Percentiles rank a stretch among this genome's conserved stretches.
phyloP scores from a whole-genome alignment of 164 flowering plant species.

The Nymphaea thermarum region DNA sequence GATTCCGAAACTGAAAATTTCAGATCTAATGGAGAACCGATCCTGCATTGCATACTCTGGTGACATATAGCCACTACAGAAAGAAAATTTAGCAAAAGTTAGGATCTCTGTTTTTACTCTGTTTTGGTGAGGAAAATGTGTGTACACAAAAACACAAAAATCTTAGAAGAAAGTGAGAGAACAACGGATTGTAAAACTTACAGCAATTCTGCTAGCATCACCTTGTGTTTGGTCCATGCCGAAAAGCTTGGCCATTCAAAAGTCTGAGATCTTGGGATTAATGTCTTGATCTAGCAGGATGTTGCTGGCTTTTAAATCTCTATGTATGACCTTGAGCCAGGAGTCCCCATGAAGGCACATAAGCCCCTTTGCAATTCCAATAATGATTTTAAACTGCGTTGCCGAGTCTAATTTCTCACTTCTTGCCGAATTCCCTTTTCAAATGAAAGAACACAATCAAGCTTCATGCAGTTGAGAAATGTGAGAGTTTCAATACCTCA shows the following conservation, averaged over 20 bases:
- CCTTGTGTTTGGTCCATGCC: slow-evolving; percentile 13
- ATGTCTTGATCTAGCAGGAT: slow-evolving; percentile 35
- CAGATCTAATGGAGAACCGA: no score
- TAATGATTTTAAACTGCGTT: slow-evolving; percentile 13
- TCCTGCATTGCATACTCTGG: no score
- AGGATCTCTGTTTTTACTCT: no score
- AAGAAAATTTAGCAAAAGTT: no score
- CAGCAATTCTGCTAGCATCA: slow-evolving; percentile 17
- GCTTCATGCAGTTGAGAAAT: no score
- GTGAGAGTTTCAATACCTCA: not conserved
- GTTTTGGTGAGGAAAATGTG: slow-evolving; percentile 2
- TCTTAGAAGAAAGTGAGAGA: not conserved
- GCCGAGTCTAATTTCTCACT: slow-evolving; percentile 11
- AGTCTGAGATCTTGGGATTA: slow-evolving; percentile 42
- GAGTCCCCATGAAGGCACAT: slow-evolving; percentile 59
- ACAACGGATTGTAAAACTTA: slow-evolving; percentile 15
- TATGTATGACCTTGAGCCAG: slow-evolving; percentile 35
- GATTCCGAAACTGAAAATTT: no score
- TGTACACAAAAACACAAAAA: slow-evolving; percentile 1
- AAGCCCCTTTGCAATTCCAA: slow-evolving; percentile 43
- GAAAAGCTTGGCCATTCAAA: slow-evolving; percentile 41
- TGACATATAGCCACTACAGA: no score
- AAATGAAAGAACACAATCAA: no score
- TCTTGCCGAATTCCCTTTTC: slow-evolving; percentile 4
- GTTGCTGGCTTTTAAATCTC: slow-evolving; percentile 55